Conservation (phyloP, 2,329 filamentous ascomycete species). For the Scleromitrula shiraiana region DNA sequence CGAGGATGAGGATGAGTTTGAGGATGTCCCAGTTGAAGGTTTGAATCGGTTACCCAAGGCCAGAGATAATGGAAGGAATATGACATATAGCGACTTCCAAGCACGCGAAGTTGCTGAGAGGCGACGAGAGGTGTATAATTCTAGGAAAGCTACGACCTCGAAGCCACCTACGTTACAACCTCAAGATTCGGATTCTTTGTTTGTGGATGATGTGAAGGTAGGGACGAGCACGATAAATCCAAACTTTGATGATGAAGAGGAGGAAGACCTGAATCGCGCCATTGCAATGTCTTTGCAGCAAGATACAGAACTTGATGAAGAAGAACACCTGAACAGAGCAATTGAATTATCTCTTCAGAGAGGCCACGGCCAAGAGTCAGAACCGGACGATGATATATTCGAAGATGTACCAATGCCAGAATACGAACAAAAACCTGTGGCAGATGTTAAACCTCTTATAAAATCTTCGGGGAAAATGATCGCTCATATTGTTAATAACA, state of each 20-base stretch:
- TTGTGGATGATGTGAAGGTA: conserved; percentile 20
- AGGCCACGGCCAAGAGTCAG: conserved; percentile 38
- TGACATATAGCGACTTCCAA: conserved; percentile 23
- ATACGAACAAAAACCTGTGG: conserved; percentile 49
- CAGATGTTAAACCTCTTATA: conserved; percentile 42
- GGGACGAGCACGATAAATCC: conserved; percentile 8
- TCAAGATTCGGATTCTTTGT: conserved; percentile 24
- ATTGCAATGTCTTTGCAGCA: conserved; percentile 58
- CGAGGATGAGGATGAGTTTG: conserved; percentile 53
- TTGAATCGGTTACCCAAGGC: conserved; percentile 29
- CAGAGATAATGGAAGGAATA: conserved; percentile 13
- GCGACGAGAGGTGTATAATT: conserved; percentile 16
- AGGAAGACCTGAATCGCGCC: conserved; percentile 10
- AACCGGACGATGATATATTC: conserved; percentile 34
- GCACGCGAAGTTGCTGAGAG: conserved; percentile 23
- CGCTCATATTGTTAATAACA: conserved; percentile 66
- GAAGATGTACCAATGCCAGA: conserved; percentile 45
- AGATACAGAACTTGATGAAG: conserved; percentile 43
- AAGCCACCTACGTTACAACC: conserved; percentile 11
- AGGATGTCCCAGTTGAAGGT: conserved; percentile 31
- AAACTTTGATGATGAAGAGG: conserved; percentile 6
- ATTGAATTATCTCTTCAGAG: conserved; percentile 77
- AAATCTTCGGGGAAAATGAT: conserved; percentile 52
- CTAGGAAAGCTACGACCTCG: conserved; percentile 10
- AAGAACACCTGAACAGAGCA: conserved; percentile 70